These are phyloP conservation scores for Hypoxylon sp. DNA, from an alignment of 2,329 filamentous ascomycete species.

Conservation along the genomic window DNA sequence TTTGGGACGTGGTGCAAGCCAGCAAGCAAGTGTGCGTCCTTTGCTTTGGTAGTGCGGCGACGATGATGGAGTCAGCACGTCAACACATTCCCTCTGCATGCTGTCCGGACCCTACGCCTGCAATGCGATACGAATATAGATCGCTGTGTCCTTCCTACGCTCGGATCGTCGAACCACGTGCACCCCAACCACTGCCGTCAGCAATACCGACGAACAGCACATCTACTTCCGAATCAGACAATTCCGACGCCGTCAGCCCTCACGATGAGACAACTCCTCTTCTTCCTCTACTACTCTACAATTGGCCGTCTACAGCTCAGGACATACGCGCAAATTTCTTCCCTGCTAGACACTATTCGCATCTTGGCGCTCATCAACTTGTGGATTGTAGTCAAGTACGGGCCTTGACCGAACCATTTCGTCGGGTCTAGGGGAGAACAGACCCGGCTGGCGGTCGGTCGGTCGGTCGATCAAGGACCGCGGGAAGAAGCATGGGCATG, in stretches of 20 bases:
- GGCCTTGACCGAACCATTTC: neutral
- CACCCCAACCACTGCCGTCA: conserved; percentile 1
- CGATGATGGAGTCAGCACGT: neutral
- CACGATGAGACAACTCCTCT: conserved; percentile 5
- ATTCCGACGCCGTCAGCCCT: conserved; percentile 9
- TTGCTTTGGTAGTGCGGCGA: neutral
- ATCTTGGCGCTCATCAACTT: neutral
- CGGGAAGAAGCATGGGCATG: conserved; percentile 10
- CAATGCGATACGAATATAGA: neutral
- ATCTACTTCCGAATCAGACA: neutral
- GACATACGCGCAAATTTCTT: neutral
- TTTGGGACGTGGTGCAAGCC: neutral
- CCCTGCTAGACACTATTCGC: neutral
- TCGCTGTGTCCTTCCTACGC: neutral
- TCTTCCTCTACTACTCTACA: neutral
- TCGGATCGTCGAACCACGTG: conserved; percentile 5
- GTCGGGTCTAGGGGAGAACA: conserved; percentile 5
- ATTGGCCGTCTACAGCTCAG: neutral
- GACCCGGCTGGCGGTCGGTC: neutral
- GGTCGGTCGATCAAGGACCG: neutral
- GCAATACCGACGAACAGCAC: neutral
- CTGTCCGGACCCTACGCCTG: neutral
- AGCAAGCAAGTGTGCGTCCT: neutral
- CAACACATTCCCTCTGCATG: neutral
- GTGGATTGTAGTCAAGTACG: neutral